phyloP scores from a whole-genome alignment of 805 yeast genomes.

The Candida schatavii region DNA sequence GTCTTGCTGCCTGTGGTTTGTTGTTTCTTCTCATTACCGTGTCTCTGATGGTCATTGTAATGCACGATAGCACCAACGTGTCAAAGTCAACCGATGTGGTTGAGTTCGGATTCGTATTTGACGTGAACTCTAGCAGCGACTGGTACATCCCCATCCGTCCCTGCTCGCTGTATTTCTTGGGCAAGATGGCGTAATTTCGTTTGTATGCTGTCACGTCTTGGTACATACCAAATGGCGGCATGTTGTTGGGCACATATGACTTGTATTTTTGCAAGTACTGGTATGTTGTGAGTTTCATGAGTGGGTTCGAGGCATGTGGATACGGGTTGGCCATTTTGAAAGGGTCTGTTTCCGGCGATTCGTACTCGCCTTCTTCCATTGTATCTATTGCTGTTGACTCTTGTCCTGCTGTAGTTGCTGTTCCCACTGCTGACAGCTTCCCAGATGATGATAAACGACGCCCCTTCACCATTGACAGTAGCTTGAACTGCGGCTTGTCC shows the following conservation, averaged over 20 bases:
- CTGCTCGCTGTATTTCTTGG: constrained; percentile 34
- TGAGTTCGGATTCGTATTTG: constrained; percentile 16
- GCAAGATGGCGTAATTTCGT: constrained; percentile 19
- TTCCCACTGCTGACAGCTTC: not conserved
- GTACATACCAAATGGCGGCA: constrained; percentile 40
- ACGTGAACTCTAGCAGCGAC: constrained; percentile 13
- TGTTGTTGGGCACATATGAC: constrained; percentile 23
- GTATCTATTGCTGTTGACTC: not conserved
- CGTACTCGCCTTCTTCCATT: too few relatives aligned
- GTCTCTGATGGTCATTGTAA: constrained; percentile 32
- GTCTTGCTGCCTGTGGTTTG: too few relatives aligned
- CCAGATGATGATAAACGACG: constrained; percentile 1
- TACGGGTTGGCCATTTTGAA: constrained; percentile 27
- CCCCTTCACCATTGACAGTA: constrained; percentile 17
- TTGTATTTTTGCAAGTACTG: constrained; percentile 4
- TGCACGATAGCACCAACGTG: constrained; percentile 28
- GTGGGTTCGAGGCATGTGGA: constrained; percentile 25
- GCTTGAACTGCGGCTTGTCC: constrained; percentile 26
- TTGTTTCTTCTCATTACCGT: constrained; percentile 7
- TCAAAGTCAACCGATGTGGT: constrained; percentile 34
- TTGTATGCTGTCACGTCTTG: constrained; percentile 26
- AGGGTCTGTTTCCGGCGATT: constrained; percentile 9
- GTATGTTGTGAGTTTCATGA: constrained; percentile 10
- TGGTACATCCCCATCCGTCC: constrained; percentile 38
- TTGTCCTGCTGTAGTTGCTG: not conserved